Evolutionary conservation across 2,329 filamentous ascomycete genomes (phyloP).

Genomic region (Diaporthe vexans): DNA sequence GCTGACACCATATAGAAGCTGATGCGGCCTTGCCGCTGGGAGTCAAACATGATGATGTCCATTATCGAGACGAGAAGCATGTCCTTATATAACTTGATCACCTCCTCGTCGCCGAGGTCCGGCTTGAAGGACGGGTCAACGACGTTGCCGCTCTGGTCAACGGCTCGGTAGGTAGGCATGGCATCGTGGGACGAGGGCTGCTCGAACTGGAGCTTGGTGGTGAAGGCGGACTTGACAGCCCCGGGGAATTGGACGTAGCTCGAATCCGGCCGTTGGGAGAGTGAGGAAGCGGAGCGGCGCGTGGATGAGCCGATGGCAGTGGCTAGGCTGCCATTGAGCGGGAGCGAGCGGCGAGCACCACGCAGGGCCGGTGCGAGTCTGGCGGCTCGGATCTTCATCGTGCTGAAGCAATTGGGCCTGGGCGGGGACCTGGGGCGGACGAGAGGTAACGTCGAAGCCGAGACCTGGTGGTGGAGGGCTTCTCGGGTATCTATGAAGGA

Average conservation of each 20-base stretch:
- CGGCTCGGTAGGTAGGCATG: constrained; percentile 91
- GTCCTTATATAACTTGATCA: constrained; percentile 73
- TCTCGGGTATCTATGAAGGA: background rate
- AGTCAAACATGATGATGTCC: constrained; percentile 98
- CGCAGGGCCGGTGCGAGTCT: constrained; percentile 35
- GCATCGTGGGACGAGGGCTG: constrained; percentile 79
- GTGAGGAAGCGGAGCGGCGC: constrained; percentile 59
- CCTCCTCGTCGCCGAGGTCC: constrained; percentile 75
- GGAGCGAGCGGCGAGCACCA: constrained; percentile 41
- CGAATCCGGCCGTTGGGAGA: constrained; percentile 70
- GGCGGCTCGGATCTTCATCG: constrained; percentile 42
- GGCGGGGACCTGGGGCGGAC: background rate
- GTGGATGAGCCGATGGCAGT: constrained; percentile 44
- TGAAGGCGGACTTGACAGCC: constrained; percentile 96
- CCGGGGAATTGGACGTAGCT: constrained; percentile 84
- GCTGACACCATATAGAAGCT: constrained; percentile 99
- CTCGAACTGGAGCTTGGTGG: constrained; percentile 82
- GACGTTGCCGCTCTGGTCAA: constrained; percentile 88
- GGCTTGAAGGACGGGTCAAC: constrained; percentile 80
- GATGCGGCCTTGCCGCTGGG: constrained; percentile 91
- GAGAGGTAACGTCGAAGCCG: background rate
- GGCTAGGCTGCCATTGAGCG: constrained; percentile 21
- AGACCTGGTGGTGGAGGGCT: background rate
- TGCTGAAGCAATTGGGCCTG: background rate
- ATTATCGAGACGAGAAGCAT: constrained; percentile 84